Evolutionary conservation across 805 yeast species (phyloP), one percentile per base, ranked within the genome.

Genomic region (Yarrowia deformans): DNA sequence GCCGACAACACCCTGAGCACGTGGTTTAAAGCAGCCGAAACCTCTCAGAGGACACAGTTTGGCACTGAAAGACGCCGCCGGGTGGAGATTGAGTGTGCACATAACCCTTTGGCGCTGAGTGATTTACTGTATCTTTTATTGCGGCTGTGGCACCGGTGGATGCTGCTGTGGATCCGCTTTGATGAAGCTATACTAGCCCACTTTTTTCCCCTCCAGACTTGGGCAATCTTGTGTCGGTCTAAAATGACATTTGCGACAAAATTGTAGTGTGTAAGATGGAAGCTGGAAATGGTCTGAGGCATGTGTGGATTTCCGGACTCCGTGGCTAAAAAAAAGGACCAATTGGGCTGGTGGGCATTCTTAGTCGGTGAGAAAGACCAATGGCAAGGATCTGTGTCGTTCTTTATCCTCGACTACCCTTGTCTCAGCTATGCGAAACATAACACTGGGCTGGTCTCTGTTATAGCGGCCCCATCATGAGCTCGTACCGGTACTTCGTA

Each of bases 61-160:
- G 1, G 18, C 13, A n/a, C 40, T 14, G 8, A 40, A 40, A 16
- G 43, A 29, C 14, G 23, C 34, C 10, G 32, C n/a, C 5, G 13
- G 35, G 52, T 48, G 35, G 34, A 48, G 52, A 35, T 43, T 18
- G 29, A 23, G 4, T 14, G 13, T 8, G 2, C 16, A 19, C 10
- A 45, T 45, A 45, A 45, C 52, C 52, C n/a, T 48, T 48, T 35
- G 29, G 49, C 43, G 2, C 10, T 49, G 54, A 49, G 54, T n/a
- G 37, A 49, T 49, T 49, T 32, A 29, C 29, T 23, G 29, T 23
- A 23, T 23, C 29, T 23, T 23, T 2, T 23, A 23, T 23, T 23
- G 29, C 4, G 29, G 29, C 29, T 23, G 29, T 4, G 29, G 29
- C 29, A 23, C 29, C 29, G 29, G 39, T 37, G 52, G 52, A 29